phyloP scores from a whole-genome alignment of 805 yeast species.

The Hanseniaspora singularis region DNA sequence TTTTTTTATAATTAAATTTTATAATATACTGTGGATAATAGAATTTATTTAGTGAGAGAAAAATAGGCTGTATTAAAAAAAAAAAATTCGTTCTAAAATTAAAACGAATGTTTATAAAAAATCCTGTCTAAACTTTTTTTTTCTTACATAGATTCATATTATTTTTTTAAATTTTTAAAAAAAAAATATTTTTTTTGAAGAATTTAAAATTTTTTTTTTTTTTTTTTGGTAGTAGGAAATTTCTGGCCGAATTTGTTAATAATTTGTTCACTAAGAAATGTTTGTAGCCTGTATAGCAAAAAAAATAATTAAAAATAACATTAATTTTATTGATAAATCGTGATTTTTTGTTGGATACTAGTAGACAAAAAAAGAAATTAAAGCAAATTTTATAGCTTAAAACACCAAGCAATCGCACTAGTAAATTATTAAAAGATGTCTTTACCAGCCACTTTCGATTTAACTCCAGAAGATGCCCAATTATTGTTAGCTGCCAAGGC shows the following conservation, averaged over 20 bases:
- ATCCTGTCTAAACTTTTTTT: not conserved
- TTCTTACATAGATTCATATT: too few relatives aligned
- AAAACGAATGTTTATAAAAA: not conserved
- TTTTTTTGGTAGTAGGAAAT: too few relatives aligned
- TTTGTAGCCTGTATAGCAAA: too few relatives aligned
- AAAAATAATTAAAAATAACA: too few relatives aligned
- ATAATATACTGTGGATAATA: too few relatives aligned
- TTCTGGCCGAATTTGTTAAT: too few relatives aligned
- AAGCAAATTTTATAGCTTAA: not conserved
- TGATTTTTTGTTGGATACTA: not conserved
- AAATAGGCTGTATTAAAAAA: too few relatives aligned
- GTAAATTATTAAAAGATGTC: conserved; percentile 40
- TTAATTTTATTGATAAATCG: too few relatives aligned
- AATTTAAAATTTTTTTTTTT: too few relatives aligned
- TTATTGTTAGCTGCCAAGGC: conserved; percentile 98
- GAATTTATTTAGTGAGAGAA: too few relatives aligned
- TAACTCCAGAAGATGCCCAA: conserved; percentile 97
- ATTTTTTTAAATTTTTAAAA: too few relatives aligned
- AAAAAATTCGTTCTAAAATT: not conserved
- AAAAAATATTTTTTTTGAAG: not conserved
- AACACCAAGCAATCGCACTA: conserved; percentile 23
- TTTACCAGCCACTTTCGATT: conserved; percentile 77
- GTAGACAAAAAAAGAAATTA: not conserved
- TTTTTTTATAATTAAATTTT: not conserved
- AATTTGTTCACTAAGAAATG: too few relatives aligned